Base-by-base conservation (phyloP, 805 yeast species). In the Monosporozyma siamensis region DNA sequence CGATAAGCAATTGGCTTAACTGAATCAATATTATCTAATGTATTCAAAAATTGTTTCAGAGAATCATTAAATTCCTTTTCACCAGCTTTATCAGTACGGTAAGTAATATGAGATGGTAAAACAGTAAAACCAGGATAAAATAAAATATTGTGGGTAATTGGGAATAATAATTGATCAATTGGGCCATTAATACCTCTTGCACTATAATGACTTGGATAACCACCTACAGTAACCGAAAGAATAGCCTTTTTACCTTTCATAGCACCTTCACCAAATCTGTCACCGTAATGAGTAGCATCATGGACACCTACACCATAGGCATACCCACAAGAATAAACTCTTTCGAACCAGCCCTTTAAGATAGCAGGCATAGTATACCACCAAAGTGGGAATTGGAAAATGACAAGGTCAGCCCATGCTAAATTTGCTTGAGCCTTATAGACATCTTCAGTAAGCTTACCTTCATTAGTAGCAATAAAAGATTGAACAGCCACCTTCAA, bases 321-420 rank as follows among this genome's bases (percentile, higher is more conserved):
- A 12, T 51, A 47, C 9, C 55, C 59, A 36, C 41, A 47, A 3
- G 56, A 41, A 35, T 34, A 52, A 14, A 54, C 61, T 20, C 63
- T 47, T 5, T 56, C 63, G 22, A 59, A 39, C 59, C 61, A 59
- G 11, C 63, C 63, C 30, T 55, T 59, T 21, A 59, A 38, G 26
- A 57, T 57, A n/a, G 63, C 61, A 11, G 61, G 64, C 57, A 59
- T 48, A 4, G 46, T 27, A 41, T 44, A 58, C 63, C 64, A 59
- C 63, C 64, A 59, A 2, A 55, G 14, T 15, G 64, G 63, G 46
- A 58, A 58, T 31, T 48, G 55, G 26, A 56, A 49, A 21, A 59
- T 47, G 9, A 59, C 45, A 6, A 44, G n/a, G 40, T 59, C 64
- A 9, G 61, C 59, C 63, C 63, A 59, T 17, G 40, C 24, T 5